phyloP scores from a whole-genome alignment of 139 green algal species.

The Chlorella sp. region DNA sequence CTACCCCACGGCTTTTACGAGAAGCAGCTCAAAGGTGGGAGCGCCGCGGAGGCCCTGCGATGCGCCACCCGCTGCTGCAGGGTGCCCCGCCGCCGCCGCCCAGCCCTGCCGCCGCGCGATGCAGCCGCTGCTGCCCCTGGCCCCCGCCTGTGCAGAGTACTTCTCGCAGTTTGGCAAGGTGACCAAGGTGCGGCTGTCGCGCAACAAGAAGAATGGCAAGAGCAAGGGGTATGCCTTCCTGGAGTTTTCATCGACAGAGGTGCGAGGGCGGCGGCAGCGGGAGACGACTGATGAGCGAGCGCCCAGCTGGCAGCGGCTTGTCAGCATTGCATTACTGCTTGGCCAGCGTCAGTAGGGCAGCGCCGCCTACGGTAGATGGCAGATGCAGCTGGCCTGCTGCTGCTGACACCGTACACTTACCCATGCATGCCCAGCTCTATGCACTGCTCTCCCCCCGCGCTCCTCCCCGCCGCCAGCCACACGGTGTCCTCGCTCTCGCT shows the following conservation, averaged over 20 bases:
- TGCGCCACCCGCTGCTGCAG: background rate
- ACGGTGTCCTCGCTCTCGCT: too few species aligned
- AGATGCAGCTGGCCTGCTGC: too few species aligned
- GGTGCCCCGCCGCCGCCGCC: background rate
- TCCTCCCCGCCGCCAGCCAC: background rate
- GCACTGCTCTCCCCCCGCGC: too few species aligned
- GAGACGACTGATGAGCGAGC: too few species aligned
- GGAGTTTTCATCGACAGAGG: constrained; percentile 59
- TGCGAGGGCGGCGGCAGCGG: too few species aligned
- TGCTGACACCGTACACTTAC: too few species aligned
- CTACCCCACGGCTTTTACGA: constrained; percentile 95
- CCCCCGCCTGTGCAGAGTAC: constrained; percentile 39
- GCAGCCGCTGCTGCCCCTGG: background rate
- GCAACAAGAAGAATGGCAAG: constrained; percentile 62
- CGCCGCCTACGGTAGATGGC: too few species aligned
- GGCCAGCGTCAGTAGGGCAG: too few species aligned
- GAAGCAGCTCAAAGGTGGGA: constrained; percentile 82
- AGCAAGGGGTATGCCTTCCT: constrained; percentile 77
- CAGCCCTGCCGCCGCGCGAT: background rate
- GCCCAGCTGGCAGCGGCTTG: too few species aligned
- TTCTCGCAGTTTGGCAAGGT: constrained; percentile 66
- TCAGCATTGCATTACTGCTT: too few species aligned
- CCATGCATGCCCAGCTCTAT: too few species aligned
- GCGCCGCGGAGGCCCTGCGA: background rate
- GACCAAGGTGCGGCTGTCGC: constrained; percentile 55